Evolutionary conservation across 2,329 filamentous ascomycete species (phyloP), one percentile per base, ranked within the genome.

Genomic region (Pseudocercospora ulei): DNA sequence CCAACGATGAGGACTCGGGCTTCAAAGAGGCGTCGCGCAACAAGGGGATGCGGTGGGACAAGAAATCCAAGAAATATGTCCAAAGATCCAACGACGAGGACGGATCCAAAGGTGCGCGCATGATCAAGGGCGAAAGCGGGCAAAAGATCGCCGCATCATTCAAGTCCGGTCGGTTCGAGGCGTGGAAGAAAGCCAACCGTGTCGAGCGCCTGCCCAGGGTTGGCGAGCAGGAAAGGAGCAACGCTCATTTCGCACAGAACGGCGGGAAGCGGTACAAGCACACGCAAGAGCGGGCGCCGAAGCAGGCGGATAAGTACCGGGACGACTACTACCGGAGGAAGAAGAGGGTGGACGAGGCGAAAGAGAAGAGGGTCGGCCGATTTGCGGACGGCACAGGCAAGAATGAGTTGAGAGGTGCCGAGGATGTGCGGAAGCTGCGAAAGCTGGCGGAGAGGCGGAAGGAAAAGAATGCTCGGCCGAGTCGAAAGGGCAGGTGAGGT

Each of bases 101-200:
- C 65, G 90, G 90, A 24, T 92, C 76, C 18, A 78, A 77, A 54
- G 74, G 74, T 22, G 59, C 59, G 7, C 80, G 78, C 57, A 58
- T 53, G 48, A 79, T 95, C 66, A 80, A 95, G 40, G 87, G 90
- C 54, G 90, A 98, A 66, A 84, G 77, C 56, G 90, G 90, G 38
- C 84, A 88, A 67, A 96, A 95, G 69, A 95, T 98, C 54, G 85
- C 90, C 1, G 86, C 90, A 29, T 81, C 73, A 44, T 96, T 98
- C 75, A 80, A 88, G 58, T 87, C 80, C 61, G 90, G 92, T 22
- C 79, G 88, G 29, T 98, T 93, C 66, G 87, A 96, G 59, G 76
- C 73, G 49, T 98, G 90, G 92, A 82, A 80, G 61, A 85, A 82
- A 59, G 76, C 80, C 12, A 83, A 96, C 66, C 82, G 84, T 49